Evolutionary conservation across 495 filamentous ascomycete genomes (phyloP).

Genomic region (Podospora pseudoanserina): DNA sequence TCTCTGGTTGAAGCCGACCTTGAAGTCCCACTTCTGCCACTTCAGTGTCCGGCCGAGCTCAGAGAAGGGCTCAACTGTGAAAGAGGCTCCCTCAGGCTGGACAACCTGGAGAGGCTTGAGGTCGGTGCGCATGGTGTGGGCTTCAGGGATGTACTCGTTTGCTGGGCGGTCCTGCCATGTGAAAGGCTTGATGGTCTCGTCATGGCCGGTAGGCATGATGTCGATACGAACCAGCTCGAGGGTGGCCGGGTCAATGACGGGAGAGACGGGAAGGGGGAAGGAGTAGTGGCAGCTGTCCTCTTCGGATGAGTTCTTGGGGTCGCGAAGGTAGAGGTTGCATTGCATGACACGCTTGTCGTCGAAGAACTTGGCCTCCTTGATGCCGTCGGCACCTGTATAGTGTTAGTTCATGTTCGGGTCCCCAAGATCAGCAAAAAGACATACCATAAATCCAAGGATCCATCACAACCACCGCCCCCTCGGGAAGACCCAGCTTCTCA

Average conservation of each 20-base stretch:
- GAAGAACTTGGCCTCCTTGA: conserved; percentile 53
- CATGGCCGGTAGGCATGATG: conserved; percentile 58
- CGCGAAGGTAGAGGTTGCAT: conserved; percentile 63
- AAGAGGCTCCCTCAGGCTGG: conserved; percentile 75
- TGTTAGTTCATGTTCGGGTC: background rate
- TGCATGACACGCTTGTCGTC: conserved; percentile 59
- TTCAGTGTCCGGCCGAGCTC: conserved; percentile 41
- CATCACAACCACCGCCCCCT: conserved; percentile 55
- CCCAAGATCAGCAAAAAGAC: conserved; percentile 3
- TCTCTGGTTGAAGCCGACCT: conserved; percentile 69
- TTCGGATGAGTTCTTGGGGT: conserved; percentile 53
- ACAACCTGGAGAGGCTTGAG: conserved; percentile 73
- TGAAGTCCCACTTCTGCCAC: conserved; percentile 71
- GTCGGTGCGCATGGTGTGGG: conserved; percentile 59
- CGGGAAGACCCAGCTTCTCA: conserved; percentile 60
- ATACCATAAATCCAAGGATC: conserved; percentile 74
- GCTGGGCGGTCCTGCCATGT: conserved; percentile 53
- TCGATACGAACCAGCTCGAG: conserved; percentile 61
- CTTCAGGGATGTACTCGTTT: conserved; percentile 73
- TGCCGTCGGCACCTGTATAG: conserved; percentile 53
- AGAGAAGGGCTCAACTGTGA: conserved; percentile 50
- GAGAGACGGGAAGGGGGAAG: conserved; percentile 71
- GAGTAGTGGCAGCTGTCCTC: conserved; percentile 75
- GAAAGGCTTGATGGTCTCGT: conserved; percentile 54
- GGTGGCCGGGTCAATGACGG: conserved; percentile 64